Evolutionary conservation across 331 rosid species (phyloP).

Genomic region (Spiraea crenata): DNA sequence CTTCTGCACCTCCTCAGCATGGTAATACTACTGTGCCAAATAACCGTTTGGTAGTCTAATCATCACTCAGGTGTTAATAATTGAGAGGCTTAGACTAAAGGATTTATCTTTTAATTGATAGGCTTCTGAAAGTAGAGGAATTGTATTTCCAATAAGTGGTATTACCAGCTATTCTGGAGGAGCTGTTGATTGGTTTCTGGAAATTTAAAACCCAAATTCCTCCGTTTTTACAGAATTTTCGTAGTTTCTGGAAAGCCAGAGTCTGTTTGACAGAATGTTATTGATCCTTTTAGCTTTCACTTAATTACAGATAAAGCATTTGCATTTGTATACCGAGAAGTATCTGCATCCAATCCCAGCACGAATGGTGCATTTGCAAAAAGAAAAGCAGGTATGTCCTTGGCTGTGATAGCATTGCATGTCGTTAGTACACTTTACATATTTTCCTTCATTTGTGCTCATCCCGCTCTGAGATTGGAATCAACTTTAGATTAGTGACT

Average conservation of each 20-base stretch:
- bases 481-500: slow-evolving; percentile 4
- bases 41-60: background rate
- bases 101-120: background rate
- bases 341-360: slow-evolving; percentile 27
- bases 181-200: background rate
- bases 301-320: slow-evolving; percentile 56
- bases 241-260: background rate
- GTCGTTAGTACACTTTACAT: slow-evolving; percentile 1
- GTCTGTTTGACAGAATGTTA: background rate
- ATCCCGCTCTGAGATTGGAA: background rate
- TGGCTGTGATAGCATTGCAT: slow-evolving; percentile 8
- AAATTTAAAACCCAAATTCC: no score
- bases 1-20: slow-evolving; percentile 82
- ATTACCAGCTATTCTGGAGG: background rate
- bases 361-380: slow-evolving; percentile 53
- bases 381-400: slow-evolving; percentile 74
- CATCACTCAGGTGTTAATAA: background rate
- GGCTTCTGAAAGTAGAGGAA: background rate
- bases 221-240: no score
- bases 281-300: slow-evolving; percentile 18
- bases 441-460: slow-evolving; percentile 11
- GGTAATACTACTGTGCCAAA: slow-evolving; percentile 39
- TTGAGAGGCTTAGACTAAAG: background rate
- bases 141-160: no score
- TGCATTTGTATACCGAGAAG: slow-evolving; percentile 90